These are phyloP conservation scores for Penicillium daleae DNA, from an alignment of 495 filamentous ascomycete genomes.

Conservation along the genomic window DNA sequence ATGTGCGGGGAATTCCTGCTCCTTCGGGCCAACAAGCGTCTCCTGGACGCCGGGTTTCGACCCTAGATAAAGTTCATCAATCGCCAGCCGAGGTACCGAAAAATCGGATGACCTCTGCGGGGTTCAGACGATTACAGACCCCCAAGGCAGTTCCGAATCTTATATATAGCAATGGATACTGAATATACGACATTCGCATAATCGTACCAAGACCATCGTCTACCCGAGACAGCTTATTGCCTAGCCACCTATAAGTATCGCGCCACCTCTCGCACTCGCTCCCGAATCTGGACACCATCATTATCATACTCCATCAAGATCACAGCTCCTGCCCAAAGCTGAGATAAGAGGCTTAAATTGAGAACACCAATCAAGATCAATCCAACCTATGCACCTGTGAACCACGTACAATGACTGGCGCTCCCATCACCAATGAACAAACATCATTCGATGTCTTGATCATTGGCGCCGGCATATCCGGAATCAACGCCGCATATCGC, in stretches of 20 bases:
- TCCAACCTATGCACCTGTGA: neutral
- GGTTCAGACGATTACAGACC: neutral
- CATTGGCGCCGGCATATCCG: constrained; percentile 66
- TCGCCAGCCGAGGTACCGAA: neutral
- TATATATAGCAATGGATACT: neutral
- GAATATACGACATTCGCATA: neutral
- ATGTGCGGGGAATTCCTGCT: neutral
- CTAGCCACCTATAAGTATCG: neutral
- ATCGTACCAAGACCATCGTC: neutral
- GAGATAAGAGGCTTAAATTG: neutral
- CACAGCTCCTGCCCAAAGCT: neutral
- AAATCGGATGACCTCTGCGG: neutral
- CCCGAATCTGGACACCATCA: neutral
- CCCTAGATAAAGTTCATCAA: neutral
- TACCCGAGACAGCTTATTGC: neutral
- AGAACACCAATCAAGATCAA: neutral
- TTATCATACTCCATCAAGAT: neutral
- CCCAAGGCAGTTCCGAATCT: neutral
- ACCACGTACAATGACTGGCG: neutral
- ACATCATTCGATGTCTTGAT: constrained; percentile 56
- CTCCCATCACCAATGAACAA: neutral
- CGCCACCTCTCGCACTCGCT: neutral
- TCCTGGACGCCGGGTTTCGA: neutral
- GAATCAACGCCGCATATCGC: constrained; percentile 67
- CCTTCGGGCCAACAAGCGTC: neutral